Percentiles rank a stretch among this genome's conserved stretches.
These are phyloP conservation scores for Nicotiana undulata DNA, from an alignment of 257 asterid genomes.

Conservation along the genomic window DNA sequence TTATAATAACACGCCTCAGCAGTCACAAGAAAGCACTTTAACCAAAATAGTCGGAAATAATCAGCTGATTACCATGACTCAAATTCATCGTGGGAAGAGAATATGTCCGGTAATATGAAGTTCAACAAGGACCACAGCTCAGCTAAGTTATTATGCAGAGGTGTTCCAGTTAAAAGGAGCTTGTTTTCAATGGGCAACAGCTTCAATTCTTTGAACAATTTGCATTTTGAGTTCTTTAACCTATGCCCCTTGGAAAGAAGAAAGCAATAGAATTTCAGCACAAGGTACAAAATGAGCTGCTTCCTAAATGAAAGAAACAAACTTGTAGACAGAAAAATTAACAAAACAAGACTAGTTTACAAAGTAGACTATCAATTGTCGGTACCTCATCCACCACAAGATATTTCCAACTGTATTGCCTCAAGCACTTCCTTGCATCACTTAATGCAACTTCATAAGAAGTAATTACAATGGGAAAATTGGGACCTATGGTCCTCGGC, in stretches of 20 bases:
- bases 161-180: conserved; percentile 97
- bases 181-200: conserved; percentile 62
- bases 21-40: not conserved
- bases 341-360: not conserved
- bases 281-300: not conserved
- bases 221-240: conserved; percentile 84
- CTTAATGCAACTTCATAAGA: conserved; percentile 78
- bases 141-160: conserved; percentile 92
- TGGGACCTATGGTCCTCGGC: conserved; percentile 80
- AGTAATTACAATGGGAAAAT: conserved; percentile 79
- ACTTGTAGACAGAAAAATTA: not conserved
- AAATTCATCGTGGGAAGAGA: conserved; percentile 88
- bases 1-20: not conserved
- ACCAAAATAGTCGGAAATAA: not conserved
- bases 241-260: conserved; percentile 78
- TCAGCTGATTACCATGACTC: conserved; percentile 73
- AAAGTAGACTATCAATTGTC: not conserved
- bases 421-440: conserved; percentile 56
- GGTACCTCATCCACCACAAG: conserved; percentile 94
- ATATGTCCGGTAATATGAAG: conserved; percentile 95
- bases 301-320: not conserved
- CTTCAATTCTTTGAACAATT: conserved; percentile 66
- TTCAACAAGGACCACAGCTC: conserved; percentile 98
- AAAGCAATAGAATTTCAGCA: not conserved
- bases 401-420: conserved; percentile 85